A percentile compares a stretch with the other conserved stretches of the same genome.
Conservation (phyloP, 805 yeast species). For the Wickerhamiella parazyma region DNA sequence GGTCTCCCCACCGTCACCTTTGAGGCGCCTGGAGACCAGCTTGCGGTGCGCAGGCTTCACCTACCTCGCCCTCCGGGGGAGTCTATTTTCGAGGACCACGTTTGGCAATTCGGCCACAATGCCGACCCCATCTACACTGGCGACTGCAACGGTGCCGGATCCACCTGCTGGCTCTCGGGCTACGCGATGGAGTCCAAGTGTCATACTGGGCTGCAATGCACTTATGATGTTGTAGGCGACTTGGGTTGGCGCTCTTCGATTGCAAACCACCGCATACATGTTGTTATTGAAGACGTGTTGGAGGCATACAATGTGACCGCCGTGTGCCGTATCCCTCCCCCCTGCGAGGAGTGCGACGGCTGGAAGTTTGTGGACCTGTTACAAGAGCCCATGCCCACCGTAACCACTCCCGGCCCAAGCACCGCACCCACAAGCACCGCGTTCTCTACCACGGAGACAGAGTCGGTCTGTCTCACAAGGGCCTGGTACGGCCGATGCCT, state of each 20-base stretch:
- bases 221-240: slow-evolving; percentile 80
- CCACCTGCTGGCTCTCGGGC: slow-evolving; percentile 81
- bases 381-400: slow-evolving; percentile 11
- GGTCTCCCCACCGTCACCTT: slow-evolving; percentile 83
- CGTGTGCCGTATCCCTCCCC: slow-evolving; percentile 46
- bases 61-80: slow-evolving; percentile 88
- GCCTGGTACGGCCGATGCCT: slow-evolving; percentile 21
- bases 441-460: slow-evolving; percentile 7
- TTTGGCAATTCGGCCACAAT: slow-evolving; percentile 93
- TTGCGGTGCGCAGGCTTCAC: slow-evolving; percentile 74
- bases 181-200: slow-evolving; percentile 96
- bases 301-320: slow-evolving; percentile 65
- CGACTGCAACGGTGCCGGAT: slow-evolving; percentile 85
- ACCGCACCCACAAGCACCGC: slow-evolving; percentile 2
- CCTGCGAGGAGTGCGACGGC: slow-evolving; percentile 80
- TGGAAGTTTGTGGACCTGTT: slow-evolving; percentile 52
- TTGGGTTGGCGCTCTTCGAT: slow-evolving; percentile 83
- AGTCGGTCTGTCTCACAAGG: slow-evolving; percentile 12
- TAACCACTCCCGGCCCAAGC: slow-evolving; percentile 18
- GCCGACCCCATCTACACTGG: slow-evolving; percentile 98
- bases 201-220: slow-evolving; percentile 78
- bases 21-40: slow-evolving; percentile 84
- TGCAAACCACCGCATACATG: slow-evolving; percentile 78
- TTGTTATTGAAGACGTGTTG: slow-evolving; percentile 74
- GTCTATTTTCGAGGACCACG: slow-evolving; percentile 60